Base-by-base conservation (phyloP, 306 rosid genomes). In the Begonia fuchsioides region DNA sequence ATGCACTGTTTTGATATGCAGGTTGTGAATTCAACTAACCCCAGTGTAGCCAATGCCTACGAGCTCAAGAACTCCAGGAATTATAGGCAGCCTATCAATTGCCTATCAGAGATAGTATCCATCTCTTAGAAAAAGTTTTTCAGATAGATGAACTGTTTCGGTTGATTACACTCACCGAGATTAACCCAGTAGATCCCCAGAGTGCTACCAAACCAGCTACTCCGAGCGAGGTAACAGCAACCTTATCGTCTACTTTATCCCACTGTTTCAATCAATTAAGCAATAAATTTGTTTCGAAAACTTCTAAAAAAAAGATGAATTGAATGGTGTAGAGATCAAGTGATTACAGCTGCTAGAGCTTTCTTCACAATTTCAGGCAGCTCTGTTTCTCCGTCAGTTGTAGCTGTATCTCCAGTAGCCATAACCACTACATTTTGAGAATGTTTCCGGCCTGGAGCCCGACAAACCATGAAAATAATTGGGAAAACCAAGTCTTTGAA, bases 381-480 rank as follows among this genome's bases (percentile, higher is more conserved):
- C 66, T 90, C 95, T 32, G 73, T 53, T 10, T 80, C 18, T 52
- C 76, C 73, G 44, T 72, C 81, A 47, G 81, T 95, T 8, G 86
- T 72, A 0, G 82, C 80, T 44, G 93, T 87, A 59, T 90, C 97
- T 44, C 97, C 94, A 10, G 98, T 81, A 17, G 94, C 94, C 98
- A 76, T 90, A 44, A 79, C 76, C 71, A 65, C 62, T 55, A 90
- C 97, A 76, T 73, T 73, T 16, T 95, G 82, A 39, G 76, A 74
- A 58, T 76, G 10, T 69, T 81, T 84, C 3, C 83, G 68, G 62
- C 90, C 97, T 90, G 51, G 43, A 54, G 47, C 12, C 12, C 45
- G 12, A 41, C n/a, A 3, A 38, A 16, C 9, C 2, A 54, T 6
- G 9, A 0, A 54, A 39, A 39, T 38, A 8, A 6, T 17, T 13